Evolutionary conservation across 768 basidiomycete genomes (phyloP), one percentile per base, ranked within the genome.

Genomic region (Lactarius hengduanensis): DNA sequence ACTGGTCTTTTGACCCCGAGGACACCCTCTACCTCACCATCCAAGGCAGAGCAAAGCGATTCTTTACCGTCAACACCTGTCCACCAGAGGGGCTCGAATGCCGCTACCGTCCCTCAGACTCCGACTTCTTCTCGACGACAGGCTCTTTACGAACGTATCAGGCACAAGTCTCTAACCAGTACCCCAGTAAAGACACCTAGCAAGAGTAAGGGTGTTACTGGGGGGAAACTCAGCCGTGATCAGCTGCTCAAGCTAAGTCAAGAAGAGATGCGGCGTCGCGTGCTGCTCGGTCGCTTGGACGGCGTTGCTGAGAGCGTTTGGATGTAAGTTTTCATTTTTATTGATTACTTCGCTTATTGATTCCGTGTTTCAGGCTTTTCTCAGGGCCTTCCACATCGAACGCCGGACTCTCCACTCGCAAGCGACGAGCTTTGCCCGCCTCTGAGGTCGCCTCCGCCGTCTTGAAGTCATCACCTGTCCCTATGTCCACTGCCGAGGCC

Each of bases 241-340:
- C 84, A 89, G 69, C 79, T 92, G 68, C 75, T 87, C 53, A 89
- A 87, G 76, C 77, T 92, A 63, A 81, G 86, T 50, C 91, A 92
- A 72, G 91, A 92, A 65, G 92, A 91, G 73, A 83, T 90, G 78
- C 82, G 90, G 66, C 82, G 89, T 64, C 81, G 91, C 43, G 91
- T 89, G 70, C 74, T 93, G 36, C 80, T 94, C 9, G 92, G 92
- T 59, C 85, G 92, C 22, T 82, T 94, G 8, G 82, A 83, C 32
- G 88, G 89, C 11, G 84, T 94, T 34, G 92, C 92, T n/a, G 92
- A 94, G 73, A 90, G 91, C 69, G 84, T 89, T 20, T 94, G 92
- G 90, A 92, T 93, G 92, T 90, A 59, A 66, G 69, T 67, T 5
- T 10, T 3, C 62, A 0, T 2, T 57, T 38, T 34, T 57, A 53